Percentiles rank a stretch among this genome's conserved stretches.
phyloP scores from a whole-genome alignment of 306 rosid species.

The Sophora flavescens region DNA sequence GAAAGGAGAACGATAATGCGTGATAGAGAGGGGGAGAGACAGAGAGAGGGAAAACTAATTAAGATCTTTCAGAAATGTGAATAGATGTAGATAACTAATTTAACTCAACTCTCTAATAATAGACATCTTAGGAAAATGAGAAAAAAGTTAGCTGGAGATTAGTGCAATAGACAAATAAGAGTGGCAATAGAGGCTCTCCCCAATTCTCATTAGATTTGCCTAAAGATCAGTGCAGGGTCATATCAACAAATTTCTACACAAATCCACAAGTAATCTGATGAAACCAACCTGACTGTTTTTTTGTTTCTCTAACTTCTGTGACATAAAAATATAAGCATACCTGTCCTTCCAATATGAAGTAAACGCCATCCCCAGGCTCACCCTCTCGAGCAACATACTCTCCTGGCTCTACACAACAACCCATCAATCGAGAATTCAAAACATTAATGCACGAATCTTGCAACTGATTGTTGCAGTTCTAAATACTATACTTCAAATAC shows the following conservation, averaged over 20 bases:
- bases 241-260: constrained; percentile 27
- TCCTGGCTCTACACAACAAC: constrained; percentile 62
- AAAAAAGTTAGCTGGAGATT: neutral
- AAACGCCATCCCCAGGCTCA: constrained; percentile 76
- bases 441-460: constrained; percentile 10
- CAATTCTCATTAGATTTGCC: constrained; percentile 19
- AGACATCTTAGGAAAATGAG: neutral
- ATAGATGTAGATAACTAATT: neutral
- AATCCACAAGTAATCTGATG: constrained; percentile 36
- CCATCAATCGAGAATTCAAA: constrained; percentile 35
- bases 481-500: neutral
- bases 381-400: constrained; percentile 81
- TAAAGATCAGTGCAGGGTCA: constrained; percentile 1
- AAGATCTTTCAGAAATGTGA: neutral
- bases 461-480: constrained; percentile 9
- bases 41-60: neutral
- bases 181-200: constrained; percentile 3
- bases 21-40: neutral
- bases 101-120: neutral
- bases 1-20: neutral
- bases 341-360: constrained; percentile 94
- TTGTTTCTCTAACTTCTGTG: neutral
- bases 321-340: constrained; percentile 54
- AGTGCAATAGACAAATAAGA: constrained; percentile 16
- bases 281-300: neutral